Evolutionary conservation across 1,284 basidiomycete species (phyloP), one percentile per base, ranked within the genome.

Genomic region (Puccinia novopanici): DNA sequence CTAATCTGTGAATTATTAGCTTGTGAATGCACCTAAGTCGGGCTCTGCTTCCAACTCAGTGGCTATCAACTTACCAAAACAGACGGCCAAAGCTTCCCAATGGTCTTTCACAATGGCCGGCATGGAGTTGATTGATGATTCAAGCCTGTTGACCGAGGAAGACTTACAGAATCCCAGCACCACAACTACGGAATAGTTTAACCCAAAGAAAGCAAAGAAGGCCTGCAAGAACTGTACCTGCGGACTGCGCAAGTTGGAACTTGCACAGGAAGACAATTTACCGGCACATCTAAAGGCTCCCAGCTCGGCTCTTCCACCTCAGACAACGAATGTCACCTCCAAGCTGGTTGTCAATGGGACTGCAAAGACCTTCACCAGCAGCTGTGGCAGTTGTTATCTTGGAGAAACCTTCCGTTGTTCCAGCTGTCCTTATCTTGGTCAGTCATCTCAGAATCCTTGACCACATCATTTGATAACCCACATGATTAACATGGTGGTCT

Each of bases 371-470:
- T 92, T 92, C 83, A 98, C 95, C 70, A 95, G 93, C 85, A 95
- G 93, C 84, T 99, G 96, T 87, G 95, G 95, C n/a, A 97, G 89
- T 87, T 99, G 96, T 88, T 98, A 94, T 88, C 88, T 99, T 73
- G 97, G 96, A 13, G 96, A 99, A 87, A 97, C 96, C 0, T 99
- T 99, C 88, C 88, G 96, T 83, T 99, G 96, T 87, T 92, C 91
- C 24, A 91, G 93, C 81, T 99, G 96, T 86, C 97, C 96, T 40
- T 99, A 98, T 87, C 89, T 95, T 70, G 96, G 95, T 96, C 83
- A 83, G 91, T 89, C 42, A 15, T 48, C 15, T 6, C 37, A 37
- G 70, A 80, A 82, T 80, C 84, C 24, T 65, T 68, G 75, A 48
- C 75, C 37, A 12, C 24, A 59, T 30, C 54, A 13, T 22, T 59